Conservation (phyloP, 2,329 filamentous ascomycete species). For the Bertia moriformis region DNA sequence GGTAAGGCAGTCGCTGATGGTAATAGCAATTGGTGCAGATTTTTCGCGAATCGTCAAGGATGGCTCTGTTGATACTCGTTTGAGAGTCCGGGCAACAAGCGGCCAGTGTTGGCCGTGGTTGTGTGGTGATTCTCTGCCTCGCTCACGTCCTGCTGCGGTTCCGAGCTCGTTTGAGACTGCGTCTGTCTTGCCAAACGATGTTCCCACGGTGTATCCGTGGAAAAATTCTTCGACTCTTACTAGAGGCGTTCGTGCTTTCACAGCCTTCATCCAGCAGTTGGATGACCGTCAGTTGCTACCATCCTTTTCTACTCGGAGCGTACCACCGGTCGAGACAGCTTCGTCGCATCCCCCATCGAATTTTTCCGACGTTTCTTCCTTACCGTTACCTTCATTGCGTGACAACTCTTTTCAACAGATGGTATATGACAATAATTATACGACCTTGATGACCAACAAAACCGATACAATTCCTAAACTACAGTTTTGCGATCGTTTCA, state of each 20-base stretch:
- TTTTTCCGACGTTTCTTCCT: background rate
- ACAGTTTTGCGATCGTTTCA: constrained; percentile 4
- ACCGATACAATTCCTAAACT: too few species aligned
- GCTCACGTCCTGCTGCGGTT: background rate
- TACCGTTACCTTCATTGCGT: too few species aligned
- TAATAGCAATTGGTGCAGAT: too few species aligned
- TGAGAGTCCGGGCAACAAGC: background rate
- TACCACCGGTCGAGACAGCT: background rate
- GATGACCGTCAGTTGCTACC: constrained; percentile 11
- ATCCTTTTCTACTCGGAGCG: constrained; percentile 8
- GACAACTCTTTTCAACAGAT: too few species aligned
- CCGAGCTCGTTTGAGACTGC: background rate
- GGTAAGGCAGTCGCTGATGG: too few species aligned
- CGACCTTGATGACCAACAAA: too few species aligned
- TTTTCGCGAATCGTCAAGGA: background rate
- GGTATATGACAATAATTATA: too few species aligned
- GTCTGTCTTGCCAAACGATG: background rate
- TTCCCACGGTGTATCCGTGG: background rate
- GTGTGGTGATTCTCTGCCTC: background rate
- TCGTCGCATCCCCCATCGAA: background rate
- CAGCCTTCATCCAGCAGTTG: constrained; percentile 12
- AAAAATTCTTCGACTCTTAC: background rate
- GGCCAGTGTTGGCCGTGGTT: background rate
- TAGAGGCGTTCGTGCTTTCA: constrained; percentile 9
- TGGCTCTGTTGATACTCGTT: background rate